A percentile compares a stretch with the other conserved stretches of the same genome.
Conservation (phyloP, 352 stramenopile genomes). For the Thalassiosira mediterranea region DNA sequence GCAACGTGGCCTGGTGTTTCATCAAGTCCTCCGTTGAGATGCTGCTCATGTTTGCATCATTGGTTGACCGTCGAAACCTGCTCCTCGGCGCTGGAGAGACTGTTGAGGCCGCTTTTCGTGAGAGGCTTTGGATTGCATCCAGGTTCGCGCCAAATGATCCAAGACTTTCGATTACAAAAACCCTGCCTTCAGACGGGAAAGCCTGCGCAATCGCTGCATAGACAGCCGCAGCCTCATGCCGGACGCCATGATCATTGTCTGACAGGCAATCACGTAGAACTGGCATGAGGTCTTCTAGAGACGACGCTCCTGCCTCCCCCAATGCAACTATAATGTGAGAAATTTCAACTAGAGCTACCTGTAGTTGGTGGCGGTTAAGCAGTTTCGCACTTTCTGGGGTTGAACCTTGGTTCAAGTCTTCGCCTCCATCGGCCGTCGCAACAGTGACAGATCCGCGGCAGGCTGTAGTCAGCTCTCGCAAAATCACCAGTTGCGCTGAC, state of each 20-base stretch:
- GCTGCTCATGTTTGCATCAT: constrained; percentile 21
- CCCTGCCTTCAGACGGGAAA: constrained; percentile 67
- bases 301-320: constrained; percentile 70
- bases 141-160: constrained; percentile 50
- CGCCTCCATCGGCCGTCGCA: constrained; percentile 26
- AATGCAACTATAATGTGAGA: constrained; percentile 78
- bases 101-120: constrained; percentile 20
- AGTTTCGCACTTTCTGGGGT: constrained; percentile 18
- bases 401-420: constrained; percentile 15
- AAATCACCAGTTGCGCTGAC: constrained; percentile 66
- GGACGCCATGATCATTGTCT: constrained; percentile 76
- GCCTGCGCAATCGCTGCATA: constrained; percentile 66
- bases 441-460: constrained; percentile 44
- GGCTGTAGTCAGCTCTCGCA: constrained; percentile 52
- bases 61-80: constrained; percentile 38
- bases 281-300: constrained; percentile 66
- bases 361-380: constrained; percentile 79
- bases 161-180: constrained; percentile 65
- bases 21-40: constrained; percentile 35
- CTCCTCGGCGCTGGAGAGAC: constrained; percentile 30
- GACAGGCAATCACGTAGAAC: constrained; percentile 66
- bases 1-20: constrained; percentile 73
- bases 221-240: constrained; percentile 77
- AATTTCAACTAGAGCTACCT: constrained; percentile 83
- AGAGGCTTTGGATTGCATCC: constrained; percentile 55